Evolutionary conservation across 2,329 filamentous ascomycete species (phyloP).

Genomic region (Proliferodiscus dingleyae): DNA sequence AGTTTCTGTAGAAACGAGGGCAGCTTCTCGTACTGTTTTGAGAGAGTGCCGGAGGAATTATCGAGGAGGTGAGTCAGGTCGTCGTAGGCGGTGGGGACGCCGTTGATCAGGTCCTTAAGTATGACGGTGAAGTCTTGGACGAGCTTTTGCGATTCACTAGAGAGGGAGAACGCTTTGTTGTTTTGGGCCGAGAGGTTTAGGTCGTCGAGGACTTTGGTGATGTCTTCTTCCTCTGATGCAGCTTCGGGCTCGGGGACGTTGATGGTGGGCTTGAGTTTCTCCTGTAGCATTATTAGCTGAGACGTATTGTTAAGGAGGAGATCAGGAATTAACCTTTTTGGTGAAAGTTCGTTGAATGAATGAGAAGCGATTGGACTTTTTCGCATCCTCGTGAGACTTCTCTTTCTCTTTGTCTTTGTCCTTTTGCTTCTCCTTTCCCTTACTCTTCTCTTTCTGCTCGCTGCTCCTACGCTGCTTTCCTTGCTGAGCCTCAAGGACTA

Average conservation of each 20-base stretch:
- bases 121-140: constrained; percentile 81
- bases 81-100: constrained; percentile 86
- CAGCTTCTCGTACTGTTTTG: constrained; percentile 58
- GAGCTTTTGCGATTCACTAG: constrained; percentile 77
- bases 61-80: constrained; percentile 68
- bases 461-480: constrained; percentile 4
- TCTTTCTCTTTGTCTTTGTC: constrained; percentile 27
- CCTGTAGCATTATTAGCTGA: constrained; percentile 15
- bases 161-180: constrained; percentile 79
- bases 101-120: constrained; percentile 87
- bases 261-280: constrained; percentile 37
- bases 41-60: constrained; percentile 56
- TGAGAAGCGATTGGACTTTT: constrained; percentile 37
- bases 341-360: constrained; percentile 30
- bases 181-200: constrained; percentile 80
- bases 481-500: constrained; percentile 46
- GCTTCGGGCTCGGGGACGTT: constrained; percentile 35
- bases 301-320: background rate
- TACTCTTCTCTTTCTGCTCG: constrained; percentile 19
- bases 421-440: constrained; percentile 27
- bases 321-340: constrained; percentile 21
- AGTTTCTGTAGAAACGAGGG: constrained; percentile 80
- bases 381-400: constrained; percentile 28
- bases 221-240: constrained; percentile 59
- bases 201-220: constrained; percentile 73